Evolutionary conservation across 345 rosid genomes (phyloP), one percentile per base, ranked within the genome.

Genomic region (Viola odorata): DNA sequence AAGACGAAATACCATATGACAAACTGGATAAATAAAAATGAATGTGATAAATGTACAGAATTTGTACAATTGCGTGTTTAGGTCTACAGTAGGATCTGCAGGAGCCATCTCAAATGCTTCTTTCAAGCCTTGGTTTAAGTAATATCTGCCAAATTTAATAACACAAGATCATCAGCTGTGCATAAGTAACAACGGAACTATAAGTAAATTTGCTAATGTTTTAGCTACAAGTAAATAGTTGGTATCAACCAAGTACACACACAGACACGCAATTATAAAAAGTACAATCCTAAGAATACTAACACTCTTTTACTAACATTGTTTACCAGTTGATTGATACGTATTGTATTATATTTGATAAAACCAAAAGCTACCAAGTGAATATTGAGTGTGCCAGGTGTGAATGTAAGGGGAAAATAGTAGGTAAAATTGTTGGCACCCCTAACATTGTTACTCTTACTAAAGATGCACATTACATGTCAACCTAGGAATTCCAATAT

Each of bases 61-160:
- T 6, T 81, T 97, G 81, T 81, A 95, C 99, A 95, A 76, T 67
- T 95, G 99, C 85, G 79, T 91, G 77, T 91, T 88, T 62, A 95
- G 84, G 70, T 95, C 99, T 61, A 95, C 82, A 14, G 99, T 88
- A 60, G 99, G 95, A 78, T 95, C 99, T 54, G 97, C 92, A 63
- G 96, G 95, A 73, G 99, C 96, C 69, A 64, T 83, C 71, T 81
- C 83, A 74, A 86, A 91, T 65, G 96, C 96, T 68, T 40, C 54
- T 78, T 86, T 86, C 68, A 95, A 80, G 79, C 79, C 78, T 68
- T 85, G 95, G 53, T 79, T 80, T 49, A 56, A 61, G 72, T 76
- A 86, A 75, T 85, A 95, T 66, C 99, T 95, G 77, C 42, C 58
- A 71, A 55, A 65, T 36, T 55, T 47, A 74, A 41, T 44, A 58